Conservation (phyloP, 1,139 yeast genomes). For the Zygoascus sp. region DNA sequence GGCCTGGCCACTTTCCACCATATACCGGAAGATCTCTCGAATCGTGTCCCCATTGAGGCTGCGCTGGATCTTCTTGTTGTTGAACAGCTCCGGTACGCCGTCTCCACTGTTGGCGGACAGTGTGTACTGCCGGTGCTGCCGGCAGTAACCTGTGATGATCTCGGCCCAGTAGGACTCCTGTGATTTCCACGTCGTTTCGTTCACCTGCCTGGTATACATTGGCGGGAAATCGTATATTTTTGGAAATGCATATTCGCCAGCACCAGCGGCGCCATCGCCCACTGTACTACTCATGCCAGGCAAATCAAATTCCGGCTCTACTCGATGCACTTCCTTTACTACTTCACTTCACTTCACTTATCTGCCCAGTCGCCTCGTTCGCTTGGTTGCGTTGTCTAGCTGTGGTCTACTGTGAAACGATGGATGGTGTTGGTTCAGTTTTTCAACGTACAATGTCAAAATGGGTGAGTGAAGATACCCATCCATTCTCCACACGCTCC, state of each 20-base stretch:
- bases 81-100: conserved; percentile 37
- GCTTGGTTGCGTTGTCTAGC: background rate
- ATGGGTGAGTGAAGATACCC: background rate
- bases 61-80: conserved; percentile 49
- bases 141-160: conserved; percentile 55
- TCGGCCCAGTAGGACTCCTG: conserved; percentile 62
- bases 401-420: background rate
- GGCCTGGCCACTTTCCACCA: conserved; percentile 54
- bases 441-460: background rate
- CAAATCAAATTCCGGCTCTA: too few relatives aligned
- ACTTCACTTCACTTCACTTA: too few relatives aligned
- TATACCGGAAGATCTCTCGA: conserved; percentile 50
- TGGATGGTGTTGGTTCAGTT: background rate
- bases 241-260: conserved; percentile 45
- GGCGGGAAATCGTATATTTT: conserved; percentile 86
- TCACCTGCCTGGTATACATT: conserved; percentile 83
- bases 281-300: background rate
- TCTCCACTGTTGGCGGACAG: conserved; percentile 15
- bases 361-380: too few relatives aligned
- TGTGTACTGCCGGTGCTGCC: conserved; percentile 48
- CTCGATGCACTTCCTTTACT: too few relatives aligned
- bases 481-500: background rate
- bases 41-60: conserved; percentile 53
- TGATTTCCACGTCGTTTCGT: conserved; percentile 67
- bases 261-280: background rate